Base-by-base conservation (phyloP, 371 early-diverging fungal species). In the Mortierella sp. region DNA sequence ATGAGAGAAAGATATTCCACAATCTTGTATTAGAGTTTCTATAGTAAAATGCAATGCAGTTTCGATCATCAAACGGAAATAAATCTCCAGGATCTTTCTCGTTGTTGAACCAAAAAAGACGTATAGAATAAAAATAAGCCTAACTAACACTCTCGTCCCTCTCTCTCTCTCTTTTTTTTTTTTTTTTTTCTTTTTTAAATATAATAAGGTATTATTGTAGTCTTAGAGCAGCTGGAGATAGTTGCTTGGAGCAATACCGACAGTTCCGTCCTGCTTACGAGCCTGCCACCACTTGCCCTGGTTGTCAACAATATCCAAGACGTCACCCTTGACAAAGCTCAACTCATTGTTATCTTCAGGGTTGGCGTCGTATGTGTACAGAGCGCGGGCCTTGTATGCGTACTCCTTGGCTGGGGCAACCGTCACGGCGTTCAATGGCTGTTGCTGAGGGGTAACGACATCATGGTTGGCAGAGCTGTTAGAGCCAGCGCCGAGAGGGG, bases 281-380 rank as follows among this genome's bases (percentile, higher is more conserved):
- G 95, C 97, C 84, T 95, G 94, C 98, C 98, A 98, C 98, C 98
- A 98, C 75, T 96, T 96, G 81, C 98, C 98, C 84, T 93, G 91
- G 77, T 90, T 94, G 83, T 97, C 96, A 38, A 95, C 77, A 68
- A 98, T 91, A 36, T 95, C 95, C 77, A 98, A 83, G 1, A 89
- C 66, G 63, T 97, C 97, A 73, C 93, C 94, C 88, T 97, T 97
- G n/a, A 76, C 74, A 81, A 97, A 96, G 3, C 94, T 92, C 9
- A 98, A 83, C 84, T 98, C 98, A 72, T 94, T 94, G n/a, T 95
- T 93, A 84, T 98, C 98, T 52, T 94, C 94, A 0, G 93, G 89
- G 84, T 91, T 96, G 47, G 95, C 96, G 60, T 91, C 88, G 77
- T 95, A 92, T 38, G 86, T 77, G 70, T 91, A 91, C 61, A 91